A percentile compares a stretch with the other conserved stretches of the same genome.
Conservation (phyloP, 805 yeast genomes). For the Teunomyces atbi region DNA sequence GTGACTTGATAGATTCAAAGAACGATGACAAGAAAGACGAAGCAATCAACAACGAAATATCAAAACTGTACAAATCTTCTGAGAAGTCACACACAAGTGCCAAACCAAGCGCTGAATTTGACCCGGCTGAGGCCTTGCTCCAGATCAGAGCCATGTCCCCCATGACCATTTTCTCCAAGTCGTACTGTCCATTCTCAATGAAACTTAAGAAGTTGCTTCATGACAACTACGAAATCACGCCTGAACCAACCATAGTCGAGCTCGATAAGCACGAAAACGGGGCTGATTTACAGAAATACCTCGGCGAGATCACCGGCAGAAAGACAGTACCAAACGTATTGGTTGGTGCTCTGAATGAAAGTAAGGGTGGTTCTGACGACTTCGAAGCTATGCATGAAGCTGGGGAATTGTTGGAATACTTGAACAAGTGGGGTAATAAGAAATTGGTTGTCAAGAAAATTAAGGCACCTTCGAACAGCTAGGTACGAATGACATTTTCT, state of each 20-base stretch:
- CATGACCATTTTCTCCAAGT: slow-evolving; percentile 55
- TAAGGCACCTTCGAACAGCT: slow-evolving; percentile 56
- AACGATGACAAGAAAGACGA: slow-evolving; percentile 38
- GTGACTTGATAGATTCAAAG: slow-evolving; percentile 29
- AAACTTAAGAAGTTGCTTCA: slow-evolving; percentile 64
- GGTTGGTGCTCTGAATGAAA: slow-evolving; percentile 55
- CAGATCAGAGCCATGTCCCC: slow-evolving; percentile 62
- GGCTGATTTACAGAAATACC: slow-evolving; percentile 65
- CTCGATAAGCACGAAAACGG: slow-evolving; percentile 81
- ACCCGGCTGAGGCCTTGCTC: slow-evolving; percentile 43
- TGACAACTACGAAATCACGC: slow-evolving; percentile 66
- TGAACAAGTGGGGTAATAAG: slow-evolving; percentile 65
- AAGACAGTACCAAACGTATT: slow-evolving; percentile 88
- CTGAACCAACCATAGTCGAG: slow-evolving; percentile 73
- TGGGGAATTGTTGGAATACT: slow-evolving; percentile 49
- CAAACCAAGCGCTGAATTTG: slow-evolving; percentile 17
- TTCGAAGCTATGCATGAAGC: slow-evolving; percentile 59
- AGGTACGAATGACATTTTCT: slow-evolving; percentile 6
- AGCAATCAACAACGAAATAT: slow-evolving; percentile 39
- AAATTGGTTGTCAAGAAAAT: slow-evolving; percentile 47
- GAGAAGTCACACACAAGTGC: neutral
- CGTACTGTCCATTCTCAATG: slow-evolving; percentile 74
- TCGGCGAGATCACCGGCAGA: slow-evolving; percentile 69
- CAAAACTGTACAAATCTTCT: slow-evolving; percentile 13
- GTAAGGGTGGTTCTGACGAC: slow-evolving; percentile 90